Evolutionary conservation across 768 basidiomycete species (phyloP), one percentile per base, ranked within the genome.

Genomic region (Roridomyces roridus): DNA sequence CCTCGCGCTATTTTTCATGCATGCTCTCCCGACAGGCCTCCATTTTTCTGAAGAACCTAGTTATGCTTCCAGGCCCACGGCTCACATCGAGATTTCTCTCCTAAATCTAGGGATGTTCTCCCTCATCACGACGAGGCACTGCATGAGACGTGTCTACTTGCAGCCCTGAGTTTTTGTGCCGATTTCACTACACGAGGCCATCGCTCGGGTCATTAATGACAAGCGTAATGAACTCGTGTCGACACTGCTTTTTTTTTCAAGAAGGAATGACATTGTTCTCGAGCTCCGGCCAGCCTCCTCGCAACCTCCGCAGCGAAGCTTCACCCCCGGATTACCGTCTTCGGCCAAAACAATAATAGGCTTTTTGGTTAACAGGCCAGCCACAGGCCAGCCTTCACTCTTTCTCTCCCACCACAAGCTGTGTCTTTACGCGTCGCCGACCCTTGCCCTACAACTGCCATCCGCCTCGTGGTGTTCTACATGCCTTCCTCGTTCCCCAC

Each of bases 381-480:
- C 63, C 64, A 40, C 61, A 61, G 61, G 59, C 65, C 60, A 57
- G 51, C 67, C 62, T 60, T 34, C 31, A 34, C 54, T 66, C 57
- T 50, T 50, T 41, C 60, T 46, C 60, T 53, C 48, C 52, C 63
- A 62, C 61, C 51, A 34, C 42, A 46, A 50, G 54, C 60, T 56
- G 65, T 67, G 64, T 64, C 62, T 62, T 72, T 71, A 75, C 74
- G 70, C 75, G 68, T 70, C 55, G 63, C 48, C 57, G 59, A 62
- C 68, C 74, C 69, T 67, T 63, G 63, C 65, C 71, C 68, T 64
- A 60, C 50, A 70, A 73, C 75, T 71, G 72, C 71, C 72, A 74
- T 67, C 68, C 68, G 74, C 83, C 83, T 77, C 83, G 82, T 83
- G 81, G 68, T 65, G 69, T 67, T 68, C 68, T 80, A 77, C 81